These are phyloP conservation scores for Podaxis mareebaensis DNA, from an alignment of 768 basidiomycete genomes.

Conservation along the genomic window DNA sequence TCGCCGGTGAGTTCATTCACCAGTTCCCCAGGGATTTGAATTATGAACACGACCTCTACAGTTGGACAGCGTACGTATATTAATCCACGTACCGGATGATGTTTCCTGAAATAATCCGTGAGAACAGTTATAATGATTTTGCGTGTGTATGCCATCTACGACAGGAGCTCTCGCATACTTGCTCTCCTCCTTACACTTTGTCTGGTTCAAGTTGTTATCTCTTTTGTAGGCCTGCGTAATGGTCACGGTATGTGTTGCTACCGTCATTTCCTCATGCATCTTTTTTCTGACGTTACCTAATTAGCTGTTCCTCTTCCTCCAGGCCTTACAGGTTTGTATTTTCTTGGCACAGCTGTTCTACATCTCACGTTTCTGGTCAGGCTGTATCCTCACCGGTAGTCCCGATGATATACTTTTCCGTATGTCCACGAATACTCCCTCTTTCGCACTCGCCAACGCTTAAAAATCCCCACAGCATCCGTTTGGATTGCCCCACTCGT, in stretches of 20 bases:
- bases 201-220: slow-evolving; percentile 26
- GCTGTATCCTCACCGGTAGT: slow-evolving; percentile 27
- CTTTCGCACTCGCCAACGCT: background rate
- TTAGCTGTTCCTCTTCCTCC: slow-evolving; percentile 28
- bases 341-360: background rate
- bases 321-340: slow-evolving; percentile 22
- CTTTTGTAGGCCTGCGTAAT: slow-evolving; percentile 23
- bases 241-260: slow-evolving; percentile 25
- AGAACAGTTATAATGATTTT: slow-evolving; percentile 32
- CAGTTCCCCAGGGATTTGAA: background rate
- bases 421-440: slow-evolving; percentile 15
- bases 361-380: slow-evolving; percentile 14
- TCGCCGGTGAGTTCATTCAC: slow-evolving; percentile 25
- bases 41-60: background rate
- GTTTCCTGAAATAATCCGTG: background rate
- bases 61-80: background rate
- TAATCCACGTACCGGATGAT: background rate
- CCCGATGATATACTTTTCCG: slow-evolving; percentile 22
- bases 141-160: slow-evolving; percentile 31
- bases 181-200: slow-evolving; percentile 23
- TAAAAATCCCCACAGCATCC: slow-evolving; percentile 17
- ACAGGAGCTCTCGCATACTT: slow-evolving; percentile 21
- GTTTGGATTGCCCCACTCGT: slow-evolving; percentile 28
- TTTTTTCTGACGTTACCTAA: background rate
- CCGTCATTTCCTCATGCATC: background rate